A percentile compares a stretch with the other conserved stretches of the same genome.
phyloP scores from a whole-genome alignment of 169 alveolate genomes.

The Babesia bigemina region DNA sequence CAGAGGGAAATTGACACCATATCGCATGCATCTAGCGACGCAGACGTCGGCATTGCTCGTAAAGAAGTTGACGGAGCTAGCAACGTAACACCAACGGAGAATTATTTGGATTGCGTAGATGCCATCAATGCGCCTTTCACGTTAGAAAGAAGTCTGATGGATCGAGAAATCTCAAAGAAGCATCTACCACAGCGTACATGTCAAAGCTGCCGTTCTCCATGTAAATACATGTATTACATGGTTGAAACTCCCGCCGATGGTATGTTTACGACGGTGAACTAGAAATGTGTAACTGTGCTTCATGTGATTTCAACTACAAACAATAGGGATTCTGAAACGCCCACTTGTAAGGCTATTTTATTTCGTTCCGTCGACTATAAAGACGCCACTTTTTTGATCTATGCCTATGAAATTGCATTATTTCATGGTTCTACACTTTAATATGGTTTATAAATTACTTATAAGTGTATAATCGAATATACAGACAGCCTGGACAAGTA shows the following conservation, averaged over 20 bases:
- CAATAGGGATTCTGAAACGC: too few species aligned
- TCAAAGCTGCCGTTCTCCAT: background rate
- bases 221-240: conserved; percentile 1
- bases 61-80: background rate
- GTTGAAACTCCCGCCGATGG: background rate
- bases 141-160: background rate
- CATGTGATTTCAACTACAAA: too few species aligned
- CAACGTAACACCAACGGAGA: background rate
- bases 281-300: background rate
- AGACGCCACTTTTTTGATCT: too few species aligned
- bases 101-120: background rate
- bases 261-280: background rate
- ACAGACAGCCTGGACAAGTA: conserved; percentile 43
- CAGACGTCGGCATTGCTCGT: background rate
- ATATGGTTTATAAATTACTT: background rate
- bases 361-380: too few species aligned
- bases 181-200: background rate
- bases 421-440: background rate
- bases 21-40: background rate
- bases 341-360: too few species aligned
- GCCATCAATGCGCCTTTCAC: conserved; percentile 15
- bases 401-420: background rate
- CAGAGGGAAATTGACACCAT: conserved; percentile 13
- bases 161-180: background rate
- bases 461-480: background rate